These are phyloP conservation scores for Cercophora sp. DNA, from an alignment of 495 filamentous ascomycete species.

Conservation along the genomic window DNA sequence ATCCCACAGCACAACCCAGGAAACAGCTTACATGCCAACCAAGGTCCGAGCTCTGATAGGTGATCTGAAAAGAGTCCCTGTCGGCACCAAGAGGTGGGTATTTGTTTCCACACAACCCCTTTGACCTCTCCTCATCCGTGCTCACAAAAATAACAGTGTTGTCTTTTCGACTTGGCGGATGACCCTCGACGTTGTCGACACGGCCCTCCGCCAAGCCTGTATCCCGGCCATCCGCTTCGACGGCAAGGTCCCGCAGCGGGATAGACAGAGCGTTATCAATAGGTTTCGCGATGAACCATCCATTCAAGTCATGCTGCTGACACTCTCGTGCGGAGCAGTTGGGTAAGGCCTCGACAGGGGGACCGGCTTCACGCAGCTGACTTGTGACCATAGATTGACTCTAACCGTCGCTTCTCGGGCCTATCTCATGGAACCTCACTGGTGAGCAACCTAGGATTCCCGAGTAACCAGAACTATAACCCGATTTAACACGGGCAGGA, in stretches of 20 bases:
- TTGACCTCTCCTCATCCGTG: neutral
- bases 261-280: conserved; percentile 31
- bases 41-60: conserved; percentile 27
- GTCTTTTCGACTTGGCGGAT: conserved; percentile 45
- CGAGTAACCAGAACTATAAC: neutral
- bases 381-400: conserved; percentile 24
- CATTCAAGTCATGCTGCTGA: conserved; percentile 33
- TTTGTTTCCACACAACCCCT: neutral
- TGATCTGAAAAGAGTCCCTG: conserved; percentile 13
- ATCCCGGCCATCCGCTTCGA: conserved; percentile 39
- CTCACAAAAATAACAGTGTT: conserved; percentile 22
- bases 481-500: conserved; percentile 21
- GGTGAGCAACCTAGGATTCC: conserved; percentile 12
- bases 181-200: conserved; percentile 40
- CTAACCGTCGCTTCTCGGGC: conserved; percentile 37
- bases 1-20: neutral
- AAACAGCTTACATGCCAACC: conserved; percentile 13
- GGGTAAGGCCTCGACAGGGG: conserved; percentile 22
- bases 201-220: conserved; percentile 26
- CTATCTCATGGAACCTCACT: conserved; percentile 41
- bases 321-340: conserved; percentile 40
- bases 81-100: conserved; percentile 27
- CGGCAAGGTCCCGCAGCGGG: conserved; percentile 36
- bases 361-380: neutral
- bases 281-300: conserved; percentile 28